Conservation (phyloP, 108 stramenopile species). For the Pseudonitzschia delicatissima region DNA sequence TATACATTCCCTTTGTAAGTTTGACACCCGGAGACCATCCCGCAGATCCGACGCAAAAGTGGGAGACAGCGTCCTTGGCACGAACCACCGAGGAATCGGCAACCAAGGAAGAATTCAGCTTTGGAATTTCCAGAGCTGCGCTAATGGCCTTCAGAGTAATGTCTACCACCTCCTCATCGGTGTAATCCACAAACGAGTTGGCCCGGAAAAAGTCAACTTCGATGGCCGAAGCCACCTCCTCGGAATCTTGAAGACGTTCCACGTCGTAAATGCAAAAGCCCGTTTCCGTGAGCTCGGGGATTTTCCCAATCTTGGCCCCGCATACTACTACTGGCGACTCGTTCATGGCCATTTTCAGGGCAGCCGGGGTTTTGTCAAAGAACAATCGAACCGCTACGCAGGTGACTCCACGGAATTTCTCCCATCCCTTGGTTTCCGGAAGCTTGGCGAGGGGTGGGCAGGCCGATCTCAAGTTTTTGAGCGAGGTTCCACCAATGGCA, state of each 20-base stretch:
- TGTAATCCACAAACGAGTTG: slow-evolving; percentile 54
- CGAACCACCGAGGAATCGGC: slow-evolving; percentile 60
- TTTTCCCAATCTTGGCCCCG: slow-evolving; percentile 61
- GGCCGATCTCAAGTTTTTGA: slow-evolving; percentile 37
- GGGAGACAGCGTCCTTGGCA: slow-evolving; percentile 73
- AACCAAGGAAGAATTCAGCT: slow-evolving; percentile 32
- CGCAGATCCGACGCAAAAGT: slow-evolving; percentile 68
- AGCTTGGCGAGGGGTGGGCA: slow-evolving; percentile 51
- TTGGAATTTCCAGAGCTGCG: slow-evolving; percentile 44
- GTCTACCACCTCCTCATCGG: slow-evolving; percentile 41
- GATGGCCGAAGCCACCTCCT: slow-evolving; percentile 32
- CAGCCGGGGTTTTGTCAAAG: slow-evolving; percentile 30
- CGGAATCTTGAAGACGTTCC: slow-evolving; percentile 71
- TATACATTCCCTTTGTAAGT: slow-evolving; percentile 52
- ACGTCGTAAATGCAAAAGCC: slow-evolving; percentile 88
- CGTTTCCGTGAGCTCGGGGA: slow-evolving; percentile 61
- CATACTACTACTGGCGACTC: slow-evolving; percentile 78
- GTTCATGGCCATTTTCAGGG: slow-evolving; percentile 53
- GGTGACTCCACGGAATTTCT: slow-evolving; percentile 73
- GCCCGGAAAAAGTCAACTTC: slow-evolving; percentile 87
- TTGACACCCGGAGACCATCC: slow-evolving; percentile 52
- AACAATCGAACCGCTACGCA: slow-evolving; percentile 80
- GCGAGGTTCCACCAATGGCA: slow-evolving; percentile 70
- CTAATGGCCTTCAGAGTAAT: slow-evolving; percentile 57
- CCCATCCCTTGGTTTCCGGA: slow-evolving; percentile 40